Evolutionary conservation across 2,329 filamentous ascomycete species (phyloP).

Genomic region (Rutstroemia sp.): DNA sequence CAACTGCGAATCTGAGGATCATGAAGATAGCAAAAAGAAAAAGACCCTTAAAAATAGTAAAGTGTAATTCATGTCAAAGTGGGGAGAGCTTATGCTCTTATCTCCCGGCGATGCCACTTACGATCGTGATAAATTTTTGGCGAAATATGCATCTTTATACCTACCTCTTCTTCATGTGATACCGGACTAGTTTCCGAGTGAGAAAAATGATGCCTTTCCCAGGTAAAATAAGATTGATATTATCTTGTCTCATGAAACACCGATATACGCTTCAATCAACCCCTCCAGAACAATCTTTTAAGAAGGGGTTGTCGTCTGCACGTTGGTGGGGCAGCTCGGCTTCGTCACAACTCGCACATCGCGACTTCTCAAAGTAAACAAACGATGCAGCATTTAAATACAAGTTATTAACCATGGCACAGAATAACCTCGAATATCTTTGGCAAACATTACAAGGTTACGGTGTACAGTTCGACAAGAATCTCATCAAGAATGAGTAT

Average conservation of each 20-base stretch:
- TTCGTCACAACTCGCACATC: background rate
- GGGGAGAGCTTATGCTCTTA: constrained; percentile 1
- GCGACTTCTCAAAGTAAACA: background rate
- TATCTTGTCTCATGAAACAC: no score
- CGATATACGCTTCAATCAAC: no score
- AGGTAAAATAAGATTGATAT: no score
- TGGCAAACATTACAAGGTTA: constrained; percentile 23
- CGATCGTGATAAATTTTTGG: constrained; percentile 5
- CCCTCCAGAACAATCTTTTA: no score
- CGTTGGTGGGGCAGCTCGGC: background rate
- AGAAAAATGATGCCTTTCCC: no score
- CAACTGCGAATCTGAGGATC: no score
- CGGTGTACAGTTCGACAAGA: constrained; percentile 26
- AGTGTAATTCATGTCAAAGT: background rate
- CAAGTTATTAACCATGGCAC: constrained; percentile 17
- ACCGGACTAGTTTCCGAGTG: no score
- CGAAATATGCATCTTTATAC: background rate
- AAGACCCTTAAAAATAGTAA: background rate
- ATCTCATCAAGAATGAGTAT: constrained; percentile 22
- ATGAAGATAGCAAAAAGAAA: background rate
- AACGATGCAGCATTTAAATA: constrained; percentile 17
- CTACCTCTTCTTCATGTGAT: background rate
- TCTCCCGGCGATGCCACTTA: background rate
- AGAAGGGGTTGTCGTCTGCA: no score
- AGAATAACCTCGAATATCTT: constrained; percentile 20